phyloP scores from a whole-genome alignment of 2,329 filamentous ascomycete genomes.

The Cercospora zeina region DNA sequence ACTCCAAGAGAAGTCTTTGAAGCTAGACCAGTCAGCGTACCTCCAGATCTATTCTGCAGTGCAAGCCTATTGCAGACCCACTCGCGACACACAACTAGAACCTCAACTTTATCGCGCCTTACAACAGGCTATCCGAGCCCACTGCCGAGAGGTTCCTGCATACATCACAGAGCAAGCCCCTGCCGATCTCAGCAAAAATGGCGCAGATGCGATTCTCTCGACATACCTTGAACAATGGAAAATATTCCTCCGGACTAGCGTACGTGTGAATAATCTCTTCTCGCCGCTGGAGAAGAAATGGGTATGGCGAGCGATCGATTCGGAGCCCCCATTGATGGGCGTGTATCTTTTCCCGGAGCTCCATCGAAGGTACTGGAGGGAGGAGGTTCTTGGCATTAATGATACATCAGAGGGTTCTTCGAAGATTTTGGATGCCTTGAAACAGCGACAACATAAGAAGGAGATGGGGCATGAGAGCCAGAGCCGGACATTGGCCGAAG shows the following conservation, averaged over 20 bases:
- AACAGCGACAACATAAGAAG: not conserved
- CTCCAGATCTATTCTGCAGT: not conserved
- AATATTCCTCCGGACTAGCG: not conserved
- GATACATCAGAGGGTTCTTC: not conserved
- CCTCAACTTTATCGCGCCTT: not conserved
- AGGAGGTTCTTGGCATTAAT: not conserved
- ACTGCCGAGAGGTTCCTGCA: not conserved
- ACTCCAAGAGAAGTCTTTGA: not conserved
- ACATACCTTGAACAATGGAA: not conserved
- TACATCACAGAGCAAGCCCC: not conserved
- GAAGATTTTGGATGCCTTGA: not conserved
- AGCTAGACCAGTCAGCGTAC: not conserved
- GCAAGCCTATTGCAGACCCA: not conserved
- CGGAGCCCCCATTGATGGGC: not conserved
- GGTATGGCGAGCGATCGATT: not conserved
- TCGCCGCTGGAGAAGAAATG: not conserved
- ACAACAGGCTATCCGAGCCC: not conserved
- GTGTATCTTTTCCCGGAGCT: not conserved
- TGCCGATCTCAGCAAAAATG: not conserved
- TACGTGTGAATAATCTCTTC: not conserved
- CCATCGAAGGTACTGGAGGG: not conserved
- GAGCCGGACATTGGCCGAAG: not conserved
- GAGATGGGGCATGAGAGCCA: not conserved
- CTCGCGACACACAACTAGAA: not conserved
- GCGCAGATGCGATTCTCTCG: not conserved